Evolutionary conservation across 2,329 filamentous ascomycete genomes (phyloP).

Genomic region (Nemania diffusa): DNA sequence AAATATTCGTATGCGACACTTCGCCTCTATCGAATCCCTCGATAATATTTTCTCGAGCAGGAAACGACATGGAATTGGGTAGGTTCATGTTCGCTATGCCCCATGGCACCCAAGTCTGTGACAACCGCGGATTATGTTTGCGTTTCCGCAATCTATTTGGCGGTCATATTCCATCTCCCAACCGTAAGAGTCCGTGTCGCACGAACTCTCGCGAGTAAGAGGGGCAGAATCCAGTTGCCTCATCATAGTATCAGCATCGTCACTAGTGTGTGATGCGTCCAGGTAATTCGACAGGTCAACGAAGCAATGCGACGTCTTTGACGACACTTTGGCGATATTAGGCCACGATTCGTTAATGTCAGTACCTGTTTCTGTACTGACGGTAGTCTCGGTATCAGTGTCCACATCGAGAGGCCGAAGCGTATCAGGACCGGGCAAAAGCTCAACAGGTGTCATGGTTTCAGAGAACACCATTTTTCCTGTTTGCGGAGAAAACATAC

Average conservation of each 20-base stretch:
- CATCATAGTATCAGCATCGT: slow-evolving; percentile 44
- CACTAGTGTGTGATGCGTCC: slow-evolving; percentile 46
- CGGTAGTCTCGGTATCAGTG: slow-evolving; percentile 43
- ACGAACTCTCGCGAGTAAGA: slow-evolving; percentile 45
- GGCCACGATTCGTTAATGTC: slow-evolving; percentile 31
- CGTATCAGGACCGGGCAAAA: slow-evolving; percentile 37
- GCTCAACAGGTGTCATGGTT: slow-evolving; percentile 34
- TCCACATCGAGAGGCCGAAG: slow-evolving; percentile 41
- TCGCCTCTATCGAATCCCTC: background rate
- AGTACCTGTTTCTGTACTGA: slow-evolving; percentile 36
- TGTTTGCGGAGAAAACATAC: slow-evolving; percentile 38
- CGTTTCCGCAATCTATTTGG: slow-evolving; percentile 42
- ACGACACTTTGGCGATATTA: slow-evolving; percentile 4
- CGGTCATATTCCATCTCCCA: slow-evolving; percentile 63
- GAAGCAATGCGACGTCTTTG: slow-evolving; percentile 49
- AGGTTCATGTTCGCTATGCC: slow-evolving; percentile 22
- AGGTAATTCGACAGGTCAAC: slow-evolving; percentile 55
- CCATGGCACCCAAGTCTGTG: slow-evolving; percentile 41
- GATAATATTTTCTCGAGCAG: background rate
- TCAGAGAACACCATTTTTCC: slow-evolving; percentile 19
- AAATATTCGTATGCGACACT: background rate
- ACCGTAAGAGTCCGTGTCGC: slow-evolving; percentile 59
- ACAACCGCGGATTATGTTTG: slow-evolving; percentile 21
- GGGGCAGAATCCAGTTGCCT: slow-evolving; percentile 46
- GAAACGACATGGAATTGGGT: background rate